These are phyloP conservation scores for Creolimax fragrantissima DNA, from an alignment of 78 protist genomes.

Conservation along the genomic window DNA sequence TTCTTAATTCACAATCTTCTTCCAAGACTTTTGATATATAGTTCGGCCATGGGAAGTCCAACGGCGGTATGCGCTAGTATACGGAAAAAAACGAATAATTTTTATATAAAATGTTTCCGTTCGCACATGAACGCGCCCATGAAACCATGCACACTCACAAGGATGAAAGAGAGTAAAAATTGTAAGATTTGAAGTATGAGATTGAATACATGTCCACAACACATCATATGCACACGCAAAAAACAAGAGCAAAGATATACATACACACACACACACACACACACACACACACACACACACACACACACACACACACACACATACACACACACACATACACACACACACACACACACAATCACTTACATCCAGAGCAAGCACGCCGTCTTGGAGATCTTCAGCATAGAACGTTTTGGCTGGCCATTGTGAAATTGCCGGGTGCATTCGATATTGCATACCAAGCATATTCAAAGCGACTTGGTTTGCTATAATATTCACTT, in stretches of 20 bases:
- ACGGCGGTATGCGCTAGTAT: neutral
- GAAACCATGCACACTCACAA: neutral
- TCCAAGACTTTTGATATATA: slow-evolving; percentile 31
- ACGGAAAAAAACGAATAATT: too few relatives aligned
- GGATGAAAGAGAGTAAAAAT: neutral
- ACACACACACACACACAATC: too few relatives aligned
- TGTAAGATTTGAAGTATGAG: neutral
- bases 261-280: too few relatives aligned
- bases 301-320: too few relatives aligned
- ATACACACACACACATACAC: too few relatives aligned
- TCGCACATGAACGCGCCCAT: too few relatives aligned
- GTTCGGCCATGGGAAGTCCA: neutral
- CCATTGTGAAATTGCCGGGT: slow-evolving; percentile 34
- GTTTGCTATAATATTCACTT: neutral
- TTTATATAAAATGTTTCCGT: too few relatives aligned
- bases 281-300: too few relatives aligned
- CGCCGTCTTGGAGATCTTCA: slow-evolving; percentile 28
- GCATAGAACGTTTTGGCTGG: slow-evolving; percentile 34
- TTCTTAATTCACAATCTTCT: slow-evolving; percentile 11
- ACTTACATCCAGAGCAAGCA: too few relatives aligned
- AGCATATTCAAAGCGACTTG: slow-evolving; percentile 9
- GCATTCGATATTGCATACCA: slow-evolving; percentile 63
- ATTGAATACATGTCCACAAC: neutral
- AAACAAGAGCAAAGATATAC: too few relatives aligned
- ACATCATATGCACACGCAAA: too few relatives aligned